These are phyloP conservation scores for Setaria viridis DNA, from an alignment of 202 grass and related monocot species.

Conservation along the genomic window DNA sequence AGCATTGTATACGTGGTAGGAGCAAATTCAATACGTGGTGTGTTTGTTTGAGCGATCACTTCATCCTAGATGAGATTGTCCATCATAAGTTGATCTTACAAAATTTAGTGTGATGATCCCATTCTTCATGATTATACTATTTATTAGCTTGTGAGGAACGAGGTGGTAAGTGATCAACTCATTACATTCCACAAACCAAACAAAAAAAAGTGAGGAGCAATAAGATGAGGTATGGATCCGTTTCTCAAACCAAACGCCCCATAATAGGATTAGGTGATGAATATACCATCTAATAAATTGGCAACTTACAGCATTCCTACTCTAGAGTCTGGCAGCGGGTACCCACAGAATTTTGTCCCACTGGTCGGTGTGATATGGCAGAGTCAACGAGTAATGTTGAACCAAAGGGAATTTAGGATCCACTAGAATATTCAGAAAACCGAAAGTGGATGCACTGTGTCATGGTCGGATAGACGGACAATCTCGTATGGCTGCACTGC, in stretches of 20 bases:
- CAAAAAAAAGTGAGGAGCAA: too few relatives aligned
- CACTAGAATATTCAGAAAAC: conserved; percentile 27
- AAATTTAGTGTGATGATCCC: too few relatives aligned
- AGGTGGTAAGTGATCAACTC: too few relatives aligned
- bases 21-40: conserved; percentile 10
- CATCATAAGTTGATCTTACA: too few relatives aligned
- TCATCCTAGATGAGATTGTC: too few relatives aligned
- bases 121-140: too few relatives aligned
- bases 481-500: not conserved
- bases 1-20: conserved; percentile 7
- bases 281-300: not conserved
- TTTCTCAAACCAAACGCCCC: too few relatives aligned
- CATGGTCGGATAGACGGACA: conserved; percentile 24
- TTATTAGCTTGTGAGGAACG: too few relatives aligned
- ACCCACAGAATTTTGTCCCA: not conserved
- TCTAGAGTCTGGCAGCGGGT: not conserved
- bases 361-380: not conserved
- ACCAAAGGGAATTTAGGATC: not conserved
- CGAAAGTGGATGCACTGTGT: conserved; percentile 44
- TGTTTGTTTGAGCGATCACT: too few relatives aligned
- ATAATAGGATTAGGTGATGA: conserved; percentile 9
- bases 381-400: not conserved
- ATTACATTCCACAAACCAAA: too few relatives aligned
- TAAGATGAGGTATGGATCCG: too few relatives aligned
- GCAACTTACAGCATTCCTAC: not conserved